These are phyloP conservation scores for Penicillium simplicissimum DNA, from an alignment of 495 filamentous ascomycete species.

Conservation along the genomic window DNA sequence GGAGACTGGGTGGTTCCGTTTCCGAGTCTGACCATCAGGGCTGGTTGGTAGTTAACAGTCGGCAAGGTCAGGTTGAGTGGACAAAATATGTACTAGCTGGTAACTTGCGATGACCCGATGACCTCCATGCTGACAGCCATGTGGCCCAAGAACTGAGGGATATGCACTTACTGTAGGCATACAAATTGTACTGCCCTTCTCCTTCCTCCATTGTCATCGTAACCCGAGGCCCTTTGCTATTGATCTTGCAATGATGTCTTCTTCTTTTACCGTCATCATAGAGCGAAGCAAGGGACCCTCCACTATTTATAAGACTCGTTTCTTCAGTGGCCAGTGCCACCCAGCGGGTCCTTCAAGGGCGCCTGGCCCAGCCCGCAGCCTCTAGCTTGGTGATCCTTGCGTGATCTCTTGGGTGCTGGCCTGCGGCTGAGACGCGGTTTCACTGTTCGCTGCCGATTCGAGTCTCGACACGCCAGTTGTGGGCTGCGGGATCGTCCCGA, in stretches of 20 bases:
- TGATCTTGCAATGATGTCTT: not conserved
- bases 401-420: conserved; percentile 20
- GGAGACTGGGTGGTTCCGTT: not conserved
- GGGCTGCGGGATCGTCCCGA: conserved; percentile 2
- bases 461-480: not conserved
- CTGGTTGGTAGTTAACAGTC: too few relatives aligned
- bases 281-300: conserved; percentile 3
- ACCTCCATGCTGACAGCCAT: not conserved
- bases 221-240: not conserved
- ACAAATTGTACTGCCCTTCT: not conserved
- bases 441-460: conserved; percentile 1
- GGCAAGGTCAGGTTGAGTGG: too few relatives aligned
- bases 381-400: conserved; percentile 27
- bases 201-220: not conserved
- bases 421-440: conserved; percentile 20
- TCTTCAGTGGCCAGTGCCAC: not conserved
- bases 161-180: not conserved
- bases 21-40: conserved; percentile 5
- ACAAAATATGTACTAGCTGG: too few relatives aligned
- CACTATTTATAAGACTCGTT: not conserved
- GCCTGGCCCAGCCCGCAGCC: not conserved
- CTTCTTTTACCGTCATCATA: not conserved
- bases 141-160: not conserved
- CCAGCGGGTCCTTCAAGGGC: not conserved
- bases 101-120: too few relatives aligned